Evolutionary conservation across 805 yeast species (phyloP), one percentile per base, ranked within the genome.

Genomic region (Candida germanica): DNA sequence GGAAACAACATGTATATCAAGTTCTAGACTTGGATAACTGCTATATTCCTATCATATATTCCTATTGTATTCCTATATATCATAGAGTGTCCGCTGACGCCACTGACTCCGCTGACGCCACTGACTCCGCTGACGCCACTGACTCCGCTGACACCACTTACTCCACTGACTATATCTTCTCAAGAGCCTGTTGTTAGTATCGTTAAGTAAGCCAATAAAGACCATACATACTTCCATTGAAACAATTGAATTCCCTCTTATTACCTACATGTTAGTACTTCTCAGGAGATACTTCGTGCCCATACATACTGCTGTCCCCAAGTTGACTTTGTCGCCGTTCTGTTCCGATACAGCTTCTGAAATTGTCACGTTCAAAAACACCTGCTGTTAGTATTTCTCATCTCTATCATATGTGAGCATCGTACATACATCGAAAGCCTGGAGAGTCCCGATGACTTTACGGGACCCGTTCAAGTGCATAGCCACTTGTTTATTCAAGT

Each of bases 401-500:
- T 6, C 6, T 20, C 6, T 5, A 4, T 14, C 26, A 16, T 27
- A 7, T 11, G 19, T 11, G 5, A 37, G 23, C 6, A 20, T 20
- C 10, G 6, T 52, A 58, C 64, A 32, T 54, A 79, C 75, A 54
- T 91, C 98, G 56, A 79, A 91, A 2, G 98, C 98, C 49, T 86
- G 69, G 36, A 91, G 70, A 9, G 76, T 75, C 2, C 98, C 98
- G n/a, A 77, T 74, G 1, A 91, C 77, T 47, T 75, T 75, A 33
- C 97, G 71, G 10, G 83, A 64, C 1, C 95, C 94, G 56, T 87
- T 87, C 41, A 91, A 69, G 46, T 83, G 84, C 12, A 91, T 65
- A 10, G 79, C 68, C 18, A 91, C 70, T 50, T 77, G 76, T 60
- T 85, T 86, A 53, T 85, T 89, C 75, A 87, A 71, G 55, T 86